These are phyloP conservation scores for Wickerhamomyces canadensis DNA, from an alignment of 805 yeast species.

Conservation along the genomic window DNA sequence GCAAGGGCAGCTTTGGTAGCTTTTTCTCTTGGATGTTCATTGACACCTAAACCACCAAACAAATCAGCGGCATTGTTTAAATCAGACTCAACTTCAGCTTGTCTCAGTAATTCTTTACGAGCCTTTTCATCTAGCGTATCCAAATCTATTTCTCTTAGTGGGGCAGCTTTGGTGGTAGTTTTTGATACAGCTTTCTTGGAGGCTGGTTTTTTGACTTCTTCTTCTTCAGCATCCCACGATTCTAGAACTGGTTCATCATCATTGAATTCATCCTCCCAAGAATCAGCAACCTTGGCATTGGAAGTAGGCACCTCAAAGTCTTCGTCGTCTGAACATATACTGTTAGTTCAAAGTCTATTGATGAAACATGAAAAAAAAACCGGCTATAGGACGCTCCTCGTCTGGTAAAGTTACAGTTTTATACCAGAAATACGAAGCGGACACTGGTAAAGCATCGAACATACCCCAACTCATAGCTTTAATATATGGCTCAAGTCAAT, in stretches of 20 bases:
- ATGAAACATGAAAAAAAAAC: background rate
- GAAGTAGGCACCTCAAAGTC: conserved; percentile 69
- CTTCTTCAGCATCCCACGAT: conserved; percentile 89
- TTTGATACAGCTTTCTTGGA: conserved; percentile 18
- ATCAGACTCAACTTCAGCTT: conserved; percentile 82
- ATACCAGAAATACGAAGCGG: background rate
- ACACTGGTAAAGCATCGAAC: no score
- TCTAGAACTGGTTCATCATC: conserved; percentile 77
- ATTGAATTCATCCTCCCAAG: conserved; percentile 77
- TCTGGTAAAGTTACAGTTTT: background rate
- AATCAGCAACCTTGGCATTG: conserved; percentile 49
- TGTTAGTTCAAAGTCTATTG: background rate
- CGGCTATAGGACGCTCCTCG: no score
- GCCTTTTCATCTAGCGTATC: conserved; percentile 69
- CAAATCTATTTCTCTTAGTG: conserved; percentile 38
- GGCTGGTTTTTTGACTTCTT: conserved; percentile 33
- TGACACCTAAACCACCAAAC: conserved; percentile 66
- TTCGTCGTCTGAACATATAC: conserved; percentile 63
- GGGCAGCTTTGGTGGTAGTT: conserved; percentile 31
- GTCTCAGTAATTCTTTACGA: conserved; percentile 65
- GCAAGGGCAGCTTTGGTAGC: conserved; percentile 32
- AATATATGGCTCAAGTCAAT: no score
- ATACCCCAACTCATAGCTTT: conserved; percentile 5
- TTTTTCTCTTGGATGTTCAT: conserved; percentile 39
- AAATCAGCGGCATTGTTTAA: conserved; percentile 89